Percentiles rank a stretch among this genome's conserved stretches.
Evolutionary conservation across 2,329 filamentous ascomycete genomes (phyloP).

Genomic region (Aspergillus piperis): DNA sequence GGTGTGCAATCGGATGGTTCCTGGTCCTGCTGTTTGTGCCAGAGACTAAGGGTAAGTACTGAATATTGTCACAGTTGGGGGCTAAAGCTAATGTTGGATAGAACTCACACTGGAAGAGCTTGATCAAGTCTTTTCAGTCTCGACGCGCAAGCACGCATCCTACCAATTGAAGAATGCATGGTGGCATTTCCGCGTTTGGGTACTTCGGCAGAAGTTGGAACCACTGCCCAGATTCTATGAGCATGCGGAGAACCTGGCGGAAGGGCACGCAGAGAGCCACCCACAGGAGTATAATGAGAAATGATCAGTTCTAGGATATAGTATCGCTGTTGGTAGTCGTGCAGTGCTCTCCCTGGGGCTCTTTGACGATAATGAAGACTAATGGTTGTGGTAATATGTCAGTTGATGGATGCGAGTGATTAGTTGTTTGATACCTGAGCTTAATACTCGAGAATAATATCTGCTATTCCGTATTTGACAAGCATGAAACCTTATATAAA

Average conservation of each 20-base stretch:
- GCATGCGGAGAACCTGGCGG: slow-evolving; percentile 26
- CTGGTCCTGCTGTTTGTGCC: slow-evolving; percentile 55
- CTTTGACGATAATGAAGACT: too few species aligned
- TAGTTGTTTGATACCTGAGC: too few species aligned
- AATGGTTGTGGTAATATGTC: too few species aligned
- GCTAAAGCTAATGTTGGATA: slow-evolving; percentile 20
- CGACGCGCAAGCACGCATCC: slow-evolving; percentile 47
- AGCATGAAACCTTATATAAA: too few species aligned
- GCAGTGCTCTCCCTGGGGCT: too few species aligned
- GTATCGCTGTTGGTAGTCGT: too few species aligned
- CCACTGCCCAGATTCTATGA: slow-evolving; percentile 34
- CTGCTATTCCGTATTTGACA: too few species aligned
- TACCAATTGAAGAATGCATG: slow-evolving; percentile 42
- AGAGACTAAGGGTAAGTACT: slow-evolving; percentile 47
- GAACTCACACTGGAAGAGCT: slow-evolving; percentile 49
- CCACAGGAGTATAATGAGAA: neutral
- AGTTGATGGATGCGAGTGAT: too few species aligned
- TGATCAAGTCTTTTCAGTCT: slow-evolving; percentile 57
- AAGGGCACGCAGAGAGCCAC: neutral
- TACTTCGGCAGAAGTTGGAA: slow-evolving; percentile 32
- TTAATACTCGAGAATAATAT: too few species aligned
- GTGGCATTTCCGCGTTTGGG: slow-evolving; percentile 45
- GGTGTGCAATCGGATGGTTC: slow-evolving; percentile 57
- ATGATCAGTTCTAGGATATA: too few species aligned
- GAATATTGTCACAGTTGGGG: too few species aligned